Percentiles rank a stretch among this genome's conserved stretches.
phyloP scores from a whole-genome alignment of 2,329 filamentous ascomycete species.

The Elsinoe australis region DNA sequence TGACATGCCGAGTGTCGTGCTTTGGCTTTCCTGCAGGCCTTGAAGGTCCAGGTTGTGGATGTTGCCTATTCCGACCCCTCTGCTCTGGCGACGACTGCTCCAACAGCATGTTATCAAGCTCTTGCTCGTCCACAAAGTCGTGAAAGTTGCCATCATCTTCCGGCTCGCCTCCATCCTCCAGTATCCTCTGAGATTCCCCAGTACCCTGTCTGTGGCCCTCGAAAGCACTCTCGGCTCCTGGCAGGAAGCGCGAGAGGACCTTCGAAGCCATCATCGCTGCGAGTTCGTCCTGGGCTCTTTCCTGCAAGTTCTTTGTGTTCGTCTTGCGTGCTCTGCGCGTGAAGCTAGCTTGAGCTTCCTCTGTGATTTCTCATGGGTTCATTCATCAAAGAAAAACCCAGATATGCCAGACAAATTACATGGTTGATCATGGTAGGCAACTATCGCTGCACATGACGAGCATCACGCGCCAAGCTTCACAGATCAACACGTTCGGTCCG shows the following conservation, averaged over 20 bases:
- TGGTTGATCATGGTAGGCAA: not conserved
- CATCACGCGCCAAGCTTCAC: constrained; percentile 17
- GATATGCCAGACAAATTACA: too few relatives aligned
- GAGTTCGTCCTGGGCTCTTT: not conserved
- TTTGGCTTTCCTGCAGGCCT: not conserved
- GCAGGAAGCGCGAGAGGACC: constrained; percentile 44
- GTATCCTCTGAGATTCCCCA: constrained; percentile 38
- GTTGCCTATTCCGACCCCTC: constrained; percentile 14
- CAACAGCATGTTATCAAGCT: constrained; percentile 50
- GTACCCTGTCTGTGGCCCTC: constrained; percentile 34
- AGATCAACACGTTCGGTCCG: constrained; percentile 10
- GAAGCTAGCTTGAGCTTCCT: not conserved
- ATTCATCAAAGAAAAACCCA: too few relatives aligned
- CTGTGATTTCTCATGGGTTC: too few relatives aligned
- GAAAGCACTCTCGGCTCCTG: constrained; percentile 35
- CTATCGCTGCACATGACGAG: constrained; percentile 13
- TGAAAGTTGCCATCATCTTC: constrained; percentile 41
- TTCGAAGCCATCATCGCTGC: constrained; percentile 45
- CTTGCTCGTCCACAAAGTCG: constrained; percentile 50
- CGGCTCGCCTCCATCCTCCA: constrained; percentile 46
- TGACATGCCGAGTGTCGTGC: constrained; percentile 17
- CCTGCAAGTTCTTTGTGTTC: not conserved
- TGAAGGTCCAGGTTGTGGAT: constrained; percentile 15
- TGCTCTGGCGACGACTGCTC: constrained; percentile 34
- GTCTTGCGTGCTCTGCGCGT: not conserved